Evolutionary conservation across 176 grass and related monocot species (phyloP), one percentile per base, ranked within the genome.

Genomic region (Themeda triandra): DNA sequence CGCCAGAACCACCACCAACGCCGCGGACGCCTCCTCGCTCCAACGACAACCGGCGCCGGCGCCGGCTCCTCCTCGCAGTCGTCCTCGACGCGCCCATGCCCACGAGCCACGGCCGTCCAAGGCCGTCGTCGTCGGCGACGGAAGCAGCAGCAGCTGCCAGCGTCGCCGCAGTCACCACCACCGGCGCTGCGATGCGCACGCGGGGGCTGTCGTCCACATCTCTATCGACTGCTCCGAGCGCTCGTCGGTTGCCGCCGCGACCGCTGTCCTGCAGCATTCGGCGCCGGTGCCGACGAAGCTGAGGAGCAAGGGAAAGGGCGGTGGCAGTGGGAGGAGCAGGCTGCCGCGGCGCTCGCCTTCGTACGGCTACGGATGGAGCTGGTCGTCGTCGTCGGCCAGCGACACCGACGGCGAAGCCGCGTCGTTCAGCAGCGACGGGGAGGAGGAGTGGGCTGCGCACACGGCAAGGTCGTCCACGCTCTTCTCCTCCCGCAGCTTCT

Each of bases 401-500:
- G 73, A 75, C 36, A 75, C 64, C 11, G 75, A 86, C 82, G 69
- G 65, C 59, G 90, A 91, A 56, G 76, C 63, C 8, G 88, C 42
- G 33, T 73, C 87, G 72, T 92, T 88, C 79, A 88, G 79, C 54
- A 91, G 83, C 66, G 76, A 85, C 29, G 68, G 33, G 35, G 87
- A 74, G 8, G 6, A 6, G 28, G 89, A 79, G n/a, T n/a, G n/a
- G 48, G 88, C 51, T 9, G 72, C 69, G 35, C 86, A 81, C 44
- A 56, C 80, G 53, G 53, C 53, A 13, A 77, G 71, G 35, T 76
- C 58, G 28, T 76, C 63, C 7, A 83, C 88, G 54, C 63, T 91
- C 36, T 89, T 91, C 80, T 92, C 93, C 6, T 92, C 88, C 31
- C 84, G 49, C 40, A 90, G 88, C 90, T 87, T 95, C 71, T 95